These are phyloP conservation scores for Sugiyamaella floridensis DNA, from an alignment of 805 yeast genomes.

Conservation along the genomic window DNA sequence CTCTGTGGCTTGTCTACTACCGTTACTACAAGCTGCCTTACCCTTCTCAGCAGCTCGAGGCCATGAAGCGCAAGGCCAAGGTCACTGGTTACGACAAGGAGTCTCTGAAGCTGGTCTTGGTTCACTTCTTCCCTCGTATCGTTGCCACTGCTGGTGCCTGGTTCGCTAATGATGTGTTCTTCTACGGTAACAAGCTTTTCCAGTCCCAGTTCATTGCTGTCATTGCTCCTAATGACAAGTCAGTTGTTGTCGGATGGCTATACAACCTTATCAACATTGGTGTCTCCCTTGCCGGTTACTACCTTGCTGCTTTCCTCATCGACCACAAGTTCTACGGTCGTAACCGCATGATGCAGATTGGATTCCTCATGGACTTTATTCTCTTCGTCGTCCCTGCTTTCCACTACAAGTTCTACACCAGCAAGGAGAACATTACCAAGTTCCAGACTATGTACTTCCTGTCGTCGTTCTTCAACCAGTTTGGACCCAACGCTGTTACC, in stretches of 20 bases:
- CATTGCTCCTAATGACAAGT: slow-evolving; percentile 31
- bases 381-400: slow-evolving; percentile 54
- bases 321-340: slow-evolving; percentile 47
- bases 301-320: slow-evolving; percentile 48
- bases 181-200: slow-evolving; percentile 58
- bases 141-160: slow-evolving; percentile 52
- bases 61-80: slow-evolving; percentile 26
- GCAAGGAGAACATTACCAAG: slow-evolving; percentile 15
- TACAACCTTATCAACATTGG: slow-evolving; percentile 43
- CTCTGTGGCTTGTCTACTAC: slow-evolving; percentile 34
- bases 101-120: slow-evolving; percentile 25
- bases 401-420: slow-evolving; percentile 45
- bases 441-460: slow-evolving; percentile 53
- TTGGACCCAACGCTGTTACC: slow-evolving; percentile 60
- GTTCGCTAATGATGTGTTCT: slow-evolving; percentile 59
- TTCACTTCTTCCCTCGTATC: slow-evolving; percentile 42
- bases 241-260: slow-evolving; percentile 53
- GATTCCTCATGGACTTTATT: slow-evolving; percentile 49
- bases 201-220: slow-evolving; percentile 33
- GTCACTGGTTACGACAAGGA: slow-evolving; percentile 33
- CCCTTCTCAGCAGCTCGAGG: slow-evolving; percentile 27
- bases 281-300: slow-evolving; percentile 59
- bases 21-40: slow-evolving; percentile 33
- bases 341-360: slow-evolving; percentile 49
- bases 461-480: slow-evolving; percentile 58